Evolutionary conservation across 148 eudicot species (phyloP).

Genomic region (Salicornia ramosissima): DNA sequence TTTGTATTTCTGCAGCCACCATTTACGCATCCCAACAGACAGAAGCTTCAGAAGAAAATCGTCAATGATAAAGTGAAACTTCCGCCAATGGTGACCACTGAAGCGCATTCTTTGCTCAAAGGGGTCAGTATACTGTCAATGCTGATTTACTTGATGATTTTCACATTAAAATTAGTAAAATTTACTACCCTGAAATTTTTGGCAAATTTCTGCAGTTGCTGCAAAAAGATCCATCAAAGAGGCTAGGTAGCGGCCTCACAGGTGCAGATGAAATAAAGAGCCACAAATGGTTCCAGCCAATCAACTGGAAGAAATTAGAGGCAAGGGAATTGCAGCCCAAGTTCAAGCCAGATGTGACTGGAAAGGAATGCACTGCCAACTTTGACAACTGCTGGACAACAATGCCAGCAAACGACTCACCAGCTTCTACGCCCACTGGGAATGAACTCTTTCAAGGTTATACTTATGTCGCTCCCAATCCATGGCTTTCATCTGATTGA

Average conservation of each 20-base stretch:
- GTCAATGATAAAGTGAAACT: constrained; percentile 76
- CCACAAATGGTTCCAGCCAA: constrained; percentile 74
- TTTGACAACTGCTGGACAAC: constrained; percentile 87
- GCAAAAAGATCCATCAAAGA: constrained; percentile 72
- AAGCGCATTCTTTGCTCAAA: constrained; percentile 85
- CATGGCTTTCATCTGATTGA: constrained; percentile 57
- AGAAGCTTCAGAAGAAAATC: constrained; percentile 88
- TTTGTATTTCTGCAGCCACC: constrained; percentile 60
- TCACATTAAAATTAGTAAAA: no score
- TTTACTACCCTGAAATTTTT: background rate
- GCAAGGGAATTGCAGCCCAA: constrained; percentile 57
- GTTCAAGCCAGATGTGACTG: constrained; percentile 82
- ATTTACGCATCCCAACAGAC: constrained; percentile 64
- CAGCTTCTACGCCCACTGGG: constrained; percentile 74
- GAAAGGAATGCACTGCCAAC: constrained; percentile 81
- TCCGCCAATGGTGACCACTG: constrained; percentile 68
- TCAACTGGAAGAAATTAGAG: constrained; percentile 88
- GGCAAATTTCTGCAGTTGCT: constrained; percentile 39
- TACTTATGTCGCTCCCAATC: constrained; percentile 76
- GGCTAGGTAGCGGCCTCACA: constrained; percentile 70
- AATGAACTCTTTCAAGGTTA: constrained; percentile 73
- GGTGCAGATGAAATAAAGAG: constrained; percentile 74
- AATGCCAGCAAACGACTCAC: constrained; percentile 85
- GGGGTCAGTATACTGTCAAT: constrained; percentile 46
- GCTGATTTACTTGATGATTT: no score